These are phyloP conservation scores for Pestalotiopsis sp. DNA, from an alignment of 2,329 filamentous ascomycete genomes.

Conservation along the genomic window DNA sequence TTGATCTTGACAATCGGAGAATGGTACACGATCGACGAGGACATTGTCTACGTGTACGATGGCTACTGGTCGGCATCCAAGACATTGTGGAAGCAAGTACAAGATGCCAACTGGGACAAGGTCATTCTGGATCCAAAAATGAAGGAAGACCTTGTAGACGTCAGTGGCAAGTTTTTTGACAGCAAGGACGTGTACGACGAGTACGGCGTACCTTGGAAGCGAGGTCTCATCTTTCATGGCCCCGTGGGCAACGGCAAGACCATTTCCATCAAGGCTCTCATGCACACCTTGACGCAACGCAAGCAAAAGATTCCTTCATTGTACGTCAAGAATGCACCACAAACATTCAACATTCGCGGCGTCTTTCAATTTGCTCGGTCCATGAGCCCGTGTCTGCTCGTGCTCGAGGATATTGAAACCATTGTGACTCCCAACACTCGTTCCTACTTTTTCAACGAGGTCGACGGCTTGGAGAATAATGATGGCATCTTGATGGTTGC, in stretches of 20 bases:
- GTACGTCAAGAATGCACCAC: constrained; percentile 64
- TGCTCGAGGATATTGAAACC: constrained; percentile 72
- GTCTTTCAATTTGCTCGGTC: constrained; percentile 61
- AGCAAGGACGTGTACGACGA: constrained; percentile 57
- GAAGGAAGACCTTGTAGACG: constrained; percentile 63
- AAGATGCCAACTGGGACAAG: constrained; percentile 60
- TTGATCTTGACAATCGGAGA: constrained; percentile 4
- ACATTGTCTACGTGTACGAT: constrained; percentile 64
- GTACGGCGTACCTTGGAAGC: constrained; percentile 69
- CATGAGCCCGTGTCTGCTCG: constrained; percentile 66
- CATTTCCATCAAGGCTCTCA: constrained; percentile 70
- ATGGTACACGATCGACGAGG: constrained; percentile 5
- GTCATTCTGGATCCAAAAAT: constrained; percentile 68
- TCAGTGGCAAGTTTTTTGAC: constrained; percentile 66
- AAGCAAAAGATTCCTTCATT: constrained; percentile 57
- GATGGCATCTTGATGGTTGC: constrained; percentile 70
- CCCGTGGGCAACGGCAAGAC: constrained; percentile 68
- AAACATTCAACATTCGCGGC: constrained; percentile 46
- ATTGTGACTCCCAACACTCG: constrained; percentile 61
- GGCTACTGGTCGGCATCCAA: constrained; percentile 63
- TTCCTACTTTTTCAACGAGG: constrained; percentile 71
- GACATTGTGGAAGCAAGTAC: constrained; percentile 58
- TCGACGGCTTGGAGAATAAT: constrained; percentile 68
- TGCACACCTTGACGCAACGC: constrained; percentile 61
- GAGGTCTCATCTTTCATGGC: constrained; percentile 68